phyloP scores from a whole-genome alignment of 768 basidiomycete species.

The Pleurotus eryngii region DNA sequence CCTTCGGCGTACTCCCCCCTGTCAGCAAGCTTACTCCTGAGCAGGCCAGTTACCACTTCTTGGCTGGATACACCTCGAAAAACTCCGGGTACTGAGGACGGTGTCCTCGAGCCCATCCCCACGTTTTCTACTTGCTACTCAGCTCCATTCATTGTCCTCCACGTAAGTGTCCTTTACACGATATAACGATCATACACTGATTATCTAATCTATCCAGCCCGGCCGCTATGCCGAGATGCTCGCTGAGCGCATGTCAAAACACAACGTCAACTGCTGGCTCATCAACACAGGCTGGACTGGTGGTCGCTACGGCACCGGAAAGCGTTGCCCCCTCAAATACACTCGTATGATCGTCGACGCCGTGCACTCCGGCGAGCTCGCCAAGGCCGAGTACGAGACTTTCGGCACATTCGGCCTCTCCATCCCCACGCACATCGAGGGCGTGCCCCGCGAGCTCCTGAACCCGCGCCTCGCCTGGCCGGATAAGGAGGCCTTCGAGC shows the following conservation, averaged over 20 bases:
- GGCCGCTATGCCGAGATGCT: constrained; percentile 97
- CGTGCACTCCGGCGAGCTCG: constrained; percentile 90
- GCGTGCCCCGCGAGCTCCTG: constrained; percentile 88
- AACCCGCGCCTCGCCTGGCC: constrained; percentile 87
- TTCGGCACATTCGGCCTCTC: constrained; percentile 81
- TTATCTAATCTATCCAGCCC: constrained; percentile 44
- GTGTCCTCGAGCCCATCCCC: constrained; percentile 95
- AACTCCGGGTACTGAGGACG: constrained; percentile 97
- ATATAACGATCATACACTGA: neutral
- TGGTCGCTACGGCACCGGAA: constrained; percentile 88
- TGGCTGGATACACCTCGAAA: constrained; percentile 99
- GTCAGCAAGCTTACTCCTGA: constrained; percentile 89
- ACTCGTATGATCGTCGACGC: constrained; percentile 97
- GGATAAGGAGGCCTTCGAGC: constrained; percentile 85
- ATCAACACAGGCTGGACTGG: constrained; percentile 99
- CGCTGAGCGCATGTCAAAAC: constrained; percentile 86
- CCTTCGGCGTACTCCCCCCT: constrained; percentile 96
- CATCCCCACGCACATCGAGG: constrained; percentile 79
- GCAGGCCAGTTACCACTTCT: constrained; percentile 97
- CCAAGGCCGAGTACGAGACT: constrained; percentile 81
- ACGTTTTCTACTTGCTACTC: constrained; percentile 99
- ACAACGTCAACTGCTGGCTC: constrained; percentile 93
- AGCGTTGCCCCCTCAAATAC: constrained; percentile 96
- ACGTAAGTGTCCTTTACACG: constrained; percentile 43
- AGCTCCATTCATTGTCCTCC: constrained; percentile 98